Evolutionary conservation across 1,139 yeast genomes (phyloP).

Genomic region (Kodamaea fungicola): DNA sequence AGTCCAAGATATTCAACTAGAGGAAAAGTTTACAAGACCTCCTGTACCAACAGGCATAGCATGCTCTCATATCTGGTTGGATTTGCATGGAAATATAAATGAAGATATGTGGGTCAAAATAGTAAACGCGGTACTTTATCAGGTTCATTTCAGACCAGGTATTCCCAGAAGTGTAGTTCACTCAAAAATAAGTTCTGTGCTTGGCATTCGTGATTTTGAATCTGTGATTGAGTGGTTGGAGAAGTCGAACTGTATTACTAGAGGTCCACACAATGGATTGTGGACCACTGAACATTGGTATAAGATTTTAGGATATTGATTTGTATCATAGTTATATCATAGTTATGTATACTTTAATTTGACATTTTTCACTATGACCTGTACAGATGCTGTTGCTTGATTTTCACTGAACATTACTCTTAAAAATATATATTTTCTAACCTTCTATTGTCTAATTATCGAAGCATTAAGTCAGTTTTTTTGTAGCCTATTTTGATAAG

Average conservation of each 20-base stretch:
- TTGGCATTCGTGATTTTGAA: conserved; percentile 48
- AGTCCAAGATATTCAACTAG: conserved; percentile 1
- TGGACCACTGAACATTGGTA: conserved; percentile 57
- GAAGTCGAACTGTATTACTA: conserved; percentile 35
- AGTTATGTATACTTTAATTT: too few species aligned
- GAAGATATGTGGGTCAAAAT: conserved; percentile 57
- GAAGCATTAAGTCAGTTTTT: not conserved
- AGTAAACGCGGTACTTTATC: conserved; percentile 45
- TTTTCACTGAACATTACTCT: too few species aligned
- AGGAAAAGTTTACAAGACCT: conserved; percentile 7
- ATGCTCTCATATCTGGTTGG: conserved; percentile 72
- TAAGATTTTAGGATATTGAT: conserved; percentile 26
- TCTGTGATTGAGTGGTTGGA: conserved; percentile 58
- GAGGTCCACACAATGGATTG: conserved; percentile 44
- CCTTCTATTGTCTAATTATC: too few species aligned
- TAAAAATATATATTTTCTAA: not conserved
- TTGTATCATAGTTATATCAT: too few species aligned
- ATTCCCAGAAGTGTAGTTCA: conserved; percentile 35
- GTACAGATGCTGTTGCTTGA: too few species aligned
- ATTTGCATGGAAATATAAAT: conserved; percentile 59
- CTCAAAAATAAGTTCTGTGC: conserved; percentile 34
- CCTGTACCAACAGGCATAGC: conserved; percentile 59
- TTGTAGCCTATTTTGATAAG: not conserved
- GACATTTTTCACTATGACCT: too few species aligned
- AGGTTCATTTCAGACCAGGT: conserved; percentile 68